These are phyloP conservation scores for Pseudogymnoascus sp. DNA, from an alignment of 2,329 filamentous ascomycete genomes.

Conservation along the genomic window DNA sequence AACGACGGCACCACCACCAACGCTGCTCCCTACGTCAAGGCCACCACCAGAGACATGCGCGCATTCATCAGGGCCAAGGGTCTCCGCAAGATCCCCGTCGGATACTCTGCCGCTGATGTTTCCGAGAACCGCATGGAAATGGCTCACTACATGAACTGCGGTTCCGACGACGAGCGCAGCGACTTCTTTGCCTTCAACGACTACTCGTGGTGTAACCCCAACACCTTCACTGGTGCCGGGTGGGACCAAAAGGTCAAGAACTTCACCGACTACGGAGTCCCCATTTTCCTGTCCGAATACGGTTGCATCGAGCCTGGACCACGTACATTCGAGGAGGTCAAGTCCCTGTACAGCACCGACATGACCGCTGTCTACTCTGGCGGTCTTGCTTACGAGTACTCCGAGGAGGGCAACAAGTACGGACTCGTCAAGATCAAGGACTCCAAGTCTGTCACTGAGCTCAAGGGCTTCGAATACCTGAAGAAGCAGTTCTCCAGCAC, in stretches of 20 bases:
- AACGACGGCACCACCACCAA: slow-evolving; percentile 82
- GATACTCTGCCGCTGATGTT: slow-evolving; percentile 95
- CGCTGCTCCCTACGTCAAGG: slow-evolving; percentile 93
- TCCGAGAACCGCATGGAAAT: slow-evolving; percentile 70
- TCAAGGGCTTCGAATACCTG: slow-evolving; percentile 2
- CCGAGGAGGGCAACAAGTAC: slow-evolving; percentile 83
- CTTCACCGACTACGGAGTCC: slow-evolving; percentile 82
- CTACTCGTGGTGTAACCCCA: slow-evolving; percentile 96
- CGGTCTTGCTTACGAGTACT: slow-evolving; percentile 99
- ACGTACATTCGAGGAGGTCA: slow-evolving; percentile 79
- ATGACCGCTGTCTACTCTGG: slow-evolving; percentile 90
- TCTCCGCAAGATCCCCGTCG: slow-evolving; percentile 75
- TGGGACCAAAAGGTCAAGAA: slow-evolving; percentile 77
- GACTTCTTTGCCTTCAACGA: slow-evolving; percentile 99
- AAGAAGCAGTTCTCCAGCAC: not conserved
- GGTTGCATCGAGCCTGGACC: slow-evolving; percentile 70
- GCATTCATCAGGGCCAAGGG: slow-evolving; percentile 75
- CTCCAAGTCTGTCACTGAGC: slow-evolving; percentile 41
- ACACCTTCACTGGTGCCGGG: slow-evolving; percentile 64
- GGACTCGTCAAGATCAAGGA: slow-evolving; percentile 66
- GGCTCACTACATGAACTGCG: slow-evolving; percentile 92
- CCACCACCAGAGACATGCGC: slow-evolving; percentile 93
- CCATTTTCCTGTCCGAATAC: slow-evolving; percentile 97
- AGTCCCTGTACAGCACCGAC: slow-evolving; percentile 64
- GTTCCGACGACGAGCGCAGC: slow-evolving; percentile 56